Evolutionary conservation across 257 asterid species (phyloP).

Genomic region (Solanum corneliomulleri): DNA sequence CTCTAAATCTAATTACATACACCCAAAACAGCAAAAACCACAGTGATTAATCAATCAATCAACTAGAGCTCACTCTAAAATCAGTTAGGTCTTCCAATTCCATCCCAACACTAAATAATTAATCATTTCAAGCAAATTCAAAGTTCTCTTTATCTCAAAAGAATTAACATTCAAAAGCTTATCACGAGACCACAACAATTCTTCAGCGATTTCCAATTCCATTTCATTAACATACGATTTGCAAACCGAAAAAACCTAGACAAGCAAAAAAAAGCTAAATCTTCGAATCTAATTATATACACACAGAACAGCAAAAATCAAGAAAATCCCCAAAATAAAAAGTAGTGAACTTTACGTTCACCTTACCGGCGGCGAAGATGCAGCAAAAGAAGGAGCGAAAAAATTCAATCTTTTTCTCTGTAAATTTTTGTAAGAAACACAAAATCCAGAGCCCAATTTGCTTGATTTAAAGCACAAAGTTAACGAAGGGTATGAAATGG

Average conservation of each 20-base stretch:
- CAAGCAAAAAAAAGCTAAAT: background rate
- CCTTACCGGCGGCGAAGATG: background rate
- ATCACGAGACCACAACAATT: background rate
- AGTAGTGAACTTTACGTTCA: background rate
- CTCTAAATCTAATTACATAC: background rate
- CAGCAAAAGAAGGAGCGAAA: background rate
- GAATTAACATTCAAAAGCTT: background rate
- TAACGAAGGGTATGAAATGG: background rate
- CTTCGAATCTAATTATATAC: background rate
- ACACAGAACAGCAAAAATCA: background rate
- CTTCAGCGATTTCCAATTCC: background rate
- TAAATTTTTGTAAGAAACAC: background rate
- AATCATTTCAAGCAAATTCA: background rate
- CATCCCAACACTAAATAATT: background rate
- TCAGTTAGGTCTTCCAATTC: background rate
- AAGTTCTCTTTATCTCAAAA: background rate
- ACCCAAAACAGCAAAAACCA: background rate
- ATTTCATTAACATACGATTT: background rate
- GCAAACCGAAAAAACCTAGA: background rate
- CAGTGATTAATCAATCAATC: background rate
- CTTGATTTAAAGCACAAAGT: background rate
- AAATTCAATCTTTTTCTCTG: background rate
- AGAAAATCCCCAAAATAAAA: background rate
- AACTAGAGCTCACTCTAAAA: background rate
- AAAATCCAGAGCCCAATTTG: background rate